Conservation (phyloP, 495 filamentous ascomycete genomes). For the Platismatia glauca region DNA sequence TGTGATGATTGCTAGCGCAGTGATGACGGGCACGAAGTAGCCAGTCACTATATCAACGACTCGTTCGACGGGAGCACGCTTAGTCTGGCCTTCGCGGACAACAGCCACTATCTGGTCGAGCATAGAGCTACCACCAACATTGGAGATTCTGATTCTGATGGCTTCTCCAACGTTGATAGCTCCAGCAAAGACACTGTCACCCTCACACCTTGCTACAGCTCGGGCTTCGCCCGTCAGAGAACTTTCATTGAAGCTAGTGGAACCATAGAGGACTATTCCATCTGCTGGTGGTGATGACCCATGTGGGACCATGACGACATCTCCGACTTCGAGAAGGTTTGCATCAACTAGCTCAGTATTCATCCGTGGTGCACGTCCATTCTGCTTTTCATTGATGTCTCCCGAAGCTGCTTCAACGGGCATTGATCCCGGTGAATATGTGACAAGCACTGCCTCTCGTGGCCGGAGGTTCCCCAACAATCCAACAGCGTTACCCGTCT, state of each 20-base stretch:
- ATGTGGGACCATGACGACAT: conserved; percentile 65
- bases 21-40: conserved; percentile 85
- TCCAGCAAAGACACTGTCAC: conserved; percentile 72
- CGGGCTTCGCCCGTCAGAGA: conserved; percentile 84
- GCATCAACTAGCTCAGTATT: conserved; percentile 42
- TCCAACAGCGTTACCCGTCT: conserved; percentile 80
- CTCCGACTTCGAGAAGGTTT: conserved; percentile 78
- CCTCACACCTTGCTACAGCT: conserved; percentile 58
- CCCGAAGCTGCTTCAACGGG: neutral
- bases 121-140: conserved; percentile 71
- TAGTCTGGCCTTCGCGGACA: conserved; percentile 84
- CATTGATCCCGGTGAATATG: conserved; percentile 13
- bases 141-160: conserved; percentile 59
- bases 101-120: conserved; percentile 84
- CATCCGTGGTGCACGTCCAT: neutral
- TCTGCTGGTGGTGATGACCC: conserved; percentile 83
- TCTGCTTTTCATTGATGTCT: neutral
- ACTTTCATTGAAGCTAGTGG: conserved; percentile 75
- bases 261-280: conserved; percentile 56
- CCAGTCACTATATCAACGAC: conserved; percentile 75
- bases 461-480: conserved; percentile 72
- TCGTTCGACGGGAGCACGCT: conserved; percentile 76
- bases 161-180: conserved; percentile 75
- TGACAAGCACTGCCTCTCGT: conserved; percentile 64
- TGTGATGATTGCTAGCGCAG: conserved; percentile 67